Conservation (phyloP, 371 early-diverging fungal species). For the Mucor ambiguus region DNA sequence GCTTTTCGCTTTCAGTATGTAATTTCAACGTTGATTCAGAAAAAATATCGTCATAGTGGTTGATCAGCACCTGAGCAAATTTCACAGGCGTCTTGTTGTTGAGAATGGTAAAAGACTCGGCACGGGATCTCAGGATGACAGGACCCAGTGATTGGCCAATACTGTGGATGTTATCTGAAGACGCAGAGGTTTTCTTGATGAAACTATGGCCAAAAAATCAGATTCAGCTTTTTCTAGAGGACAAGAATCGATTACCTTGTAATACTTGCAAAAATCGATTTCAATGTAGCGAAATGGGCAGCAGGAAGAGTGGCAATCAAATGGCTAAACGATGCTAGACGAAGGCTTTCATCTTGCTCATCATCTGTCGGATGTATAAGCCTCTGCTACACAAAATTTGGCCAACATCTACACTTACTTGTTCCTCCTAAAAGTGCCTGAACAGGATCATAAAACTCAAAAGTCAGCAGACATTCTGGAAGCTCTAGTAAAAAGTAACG, state of each 20-base stretch:
- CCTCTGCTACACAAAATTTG: too few relatives aligned
- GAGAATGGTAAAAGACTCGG: slow-evolving; percentile 52
- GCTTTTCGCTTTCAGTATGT: slow-evolving; percentile 45
- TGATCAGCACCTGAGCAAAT: slow-evolving; percentile 55
- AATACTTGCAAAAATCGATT: slow-evolving; percentile 45
- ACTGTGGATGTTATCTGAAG: slow-evolving; percentile 7
- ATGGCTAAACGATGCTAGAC: slow-evolving; percentile 54
- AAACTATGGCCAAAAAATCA: not conserved
- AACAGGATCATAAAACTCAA: slow-evolving; percentile 74
- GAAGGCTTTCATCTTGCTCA: slow-evolving; percentile 50
- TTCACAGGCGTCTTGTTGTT: slow-evolving; percentile 56
- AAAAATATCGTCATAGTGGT: slow-evolving; percentile 35
- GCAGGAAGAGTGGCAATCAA: slow-evolving; percentile 60
- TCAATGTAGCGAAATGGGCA: slow-evolving; percentile 56
- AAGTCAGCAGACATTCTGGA: slow-evolving; percentile 69
- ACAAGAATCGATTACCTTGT: slow-evolving; percentile 32
- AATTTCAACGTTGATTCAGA: slow-evolving; percentile 34
- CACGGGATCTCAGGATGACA: slow-evolving; percentile 54
- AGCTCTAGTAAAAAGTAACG: slow-evolving; percentile 73
- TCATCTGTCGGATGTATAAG: slow-evolving; percentile 6
- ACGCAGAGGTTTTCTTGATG: not conserved
- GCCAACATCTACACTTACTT: slow-evolving; percentile 27
- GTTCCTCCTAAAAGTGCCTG: slow-evolving; percentile 64
- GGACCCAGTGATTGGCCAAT: slow-evolving; percentile 60
- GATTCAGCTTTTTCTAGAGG: too few relatives aligned